phyloP scores from a whole-genome alignment of 2,329 filamentous ascomycete species.

The Alternaria sp. region DNA sequence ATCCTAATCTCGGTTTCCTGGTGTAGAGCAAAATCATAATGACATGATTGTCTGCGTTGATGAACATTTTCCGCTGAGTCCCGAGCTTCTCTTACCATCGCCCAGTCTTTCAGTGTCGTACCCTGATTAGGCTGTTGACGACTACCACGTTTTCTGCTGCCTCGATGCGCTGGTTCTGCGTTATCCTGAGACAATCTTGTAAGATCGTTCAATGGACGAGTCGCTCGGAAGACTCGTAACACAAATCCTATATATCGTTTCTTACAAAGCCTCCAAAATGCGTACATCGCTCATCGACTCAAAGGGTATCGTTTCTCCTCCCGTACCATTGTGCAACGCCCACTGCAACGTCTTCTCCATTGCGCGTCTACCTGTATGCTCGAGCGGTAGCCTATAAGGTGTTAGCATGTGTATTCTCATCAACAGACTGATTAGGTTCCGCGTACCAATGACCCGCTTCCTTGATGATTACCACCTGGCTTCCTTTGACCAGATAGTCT shows the following conservation, averaged over 20 bases:
- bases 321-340: constrained; percentile 37
- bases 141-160: not conserved
- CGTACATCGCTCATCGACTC: constrained; percentile 31
- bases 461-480: constrained; percentile 61
- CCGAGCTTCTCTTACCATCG: not conserved
- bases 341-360: constrained; percentile 52
- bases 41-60: not conserved
- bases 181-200: too few species aligned
- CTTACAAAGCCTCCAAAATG: constrained; percentile 24
- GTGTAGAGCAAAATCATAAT: not conserved
- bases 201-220: not conserved
- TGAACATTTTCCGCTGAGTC: not conserved
- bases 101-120: not conserved
- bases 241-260: not conserved
- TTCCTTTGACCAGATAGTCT: constrained; percentile 59
- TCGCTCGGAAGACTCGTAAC: not conserved
- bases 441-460: constrained; percentile 60
- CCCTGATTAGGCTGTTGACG: not conserved
- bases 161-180: too few species aligned
- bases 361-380: constrained; percentile 54
- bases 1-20: not conserved
- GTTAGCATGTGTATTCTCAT: not conserved
- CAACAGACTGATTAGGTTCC: not conserved
- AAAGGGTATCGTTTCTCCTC: constrained; percentile 27
- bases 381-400: constrained; percentile 49